Conservation (phyloP, 2,329 filamentous ascomycete species). For the Aspergillus pseudoglaucus region DNA sequence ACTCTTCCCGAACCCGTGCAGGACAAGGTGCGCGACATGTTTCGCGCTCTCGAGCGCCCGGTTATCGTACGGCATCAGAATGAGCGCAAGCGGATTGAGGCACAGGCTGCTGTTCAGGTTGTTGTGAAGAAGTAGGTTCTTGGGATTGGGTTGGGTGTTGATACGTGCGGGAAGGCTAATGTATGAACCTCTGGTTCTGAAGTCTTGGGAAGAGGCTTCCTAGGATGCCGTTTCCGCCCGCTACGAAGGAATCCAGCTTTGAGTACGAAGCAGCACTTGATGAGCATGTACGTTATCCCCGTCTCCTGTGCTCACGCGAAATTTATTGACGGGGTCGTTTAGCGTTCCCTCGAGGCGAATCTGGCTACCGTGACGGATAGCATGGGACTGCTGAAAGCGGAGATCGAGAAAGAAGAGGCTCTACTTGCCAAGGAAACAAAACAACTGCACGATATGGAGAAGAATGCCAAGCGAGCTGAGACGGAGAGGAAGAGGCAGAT, state of each 20-base stretch:
- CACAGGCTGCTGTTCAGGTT: constrained; percentile 34
- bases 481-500: constrained; percentile 33
- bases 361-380: constrained; percentile 35
- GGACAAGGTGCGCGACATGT: constrained; percentile 37
- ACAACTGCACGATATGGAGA: constrained; percentile 37
- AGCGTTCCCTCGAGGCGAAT: constrained; percentile 34
- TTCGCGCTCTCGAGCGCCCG: constrained; percentile 36
- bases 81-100: constrained; percentile 37
- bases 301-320: neutral
- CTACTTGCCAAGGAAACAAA: constrained; percentile 35
- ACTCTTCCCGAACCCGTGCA: constrained; percentile 38
- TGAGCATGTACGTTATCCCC: constrained; percentile 31
- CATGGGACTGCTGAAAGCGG: constrained; percentile 33
- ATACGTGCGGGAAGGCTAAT: neutral
- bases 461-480: constrained; percentile 36
- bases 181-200: neutral
- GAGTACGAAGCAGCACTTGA: constrained; percentile 39
- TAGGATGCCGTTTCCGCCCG: constrained; percentile 41
- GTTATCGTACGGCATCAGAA: constrained; percentile 38
- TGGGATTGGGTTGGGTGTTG: neutral
- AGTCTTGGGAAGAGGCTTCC: constrained; percentile 38
- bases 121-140: constrained; percentile 38
- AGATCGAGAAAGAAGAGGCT: constrained; percentile 38
- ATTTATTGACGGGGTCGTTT: constrained; percentile 8
- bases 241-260: constrained; percentile 37